Evolutionary conservation across 257 asterid genomes (phyloP).

Genomic region (Solanum tarapatanum): DNA sequence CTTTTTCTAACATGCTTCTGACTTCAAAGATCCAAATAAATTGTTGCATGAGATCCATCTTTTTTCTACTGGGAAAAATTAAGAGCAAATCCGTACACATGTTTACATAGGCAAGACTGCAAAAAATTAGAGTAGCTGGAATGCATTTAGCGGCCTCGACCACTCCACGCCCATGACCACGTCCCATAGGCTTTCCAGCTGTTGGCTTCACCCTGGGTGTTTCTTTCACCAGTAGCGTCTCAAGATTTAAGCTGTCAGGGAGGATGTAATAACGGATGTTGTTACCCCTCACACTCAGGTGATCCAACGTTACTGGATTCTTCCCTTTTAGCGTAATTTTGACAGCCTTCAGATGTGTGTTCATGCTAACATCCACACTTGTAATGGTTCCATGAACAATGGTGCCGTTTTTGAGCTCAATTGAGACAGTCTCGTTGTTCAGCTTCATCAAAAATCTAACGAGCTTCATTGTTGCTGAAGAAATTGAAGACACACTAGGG

Average conservation of each 20-base stretch:
- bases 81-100: constrained; percentile 10
- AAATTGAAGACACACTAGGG: background rate
- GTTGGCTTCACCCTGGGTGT: constrained; percentile 86
- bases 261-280: constrained; percentile 77
- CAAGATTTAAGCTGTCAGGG: constrained; percentile 79
- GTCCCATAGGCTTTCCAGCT: constrained; percentile 72
- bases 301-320: constrained; percentile 82
- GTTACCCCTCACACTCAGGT: constrained; percentile 80
- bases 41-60: background rate
- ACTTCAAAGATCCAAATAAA: background rate
- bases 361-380: constrained; percentile 91
- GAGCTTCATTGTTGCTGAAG: constrained; percentile 5
- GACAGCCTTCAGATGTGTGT: constrained; percentile 76
- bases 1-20: background rate
- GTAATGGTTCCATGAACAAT: constrained; percentile 29
- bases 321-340: constrained; percentile 78
- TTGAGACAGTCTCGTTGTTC: constrained; percentile 37
- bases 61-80: background rate
- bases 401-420: constrained; percentile 34
- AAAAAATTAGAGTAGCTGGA: constrained; percentile 23
- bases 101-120: no score
- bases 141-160: constrained; percentile 59
- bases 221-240: constrained; percentile 78
- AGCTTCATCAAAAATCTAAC: constrained; percentile 36
- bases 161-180: constrained; percentile 86